phyloP scores from a whole-genome alignment of 305 asterid genomes.

The Plantago rigida region DNA sequence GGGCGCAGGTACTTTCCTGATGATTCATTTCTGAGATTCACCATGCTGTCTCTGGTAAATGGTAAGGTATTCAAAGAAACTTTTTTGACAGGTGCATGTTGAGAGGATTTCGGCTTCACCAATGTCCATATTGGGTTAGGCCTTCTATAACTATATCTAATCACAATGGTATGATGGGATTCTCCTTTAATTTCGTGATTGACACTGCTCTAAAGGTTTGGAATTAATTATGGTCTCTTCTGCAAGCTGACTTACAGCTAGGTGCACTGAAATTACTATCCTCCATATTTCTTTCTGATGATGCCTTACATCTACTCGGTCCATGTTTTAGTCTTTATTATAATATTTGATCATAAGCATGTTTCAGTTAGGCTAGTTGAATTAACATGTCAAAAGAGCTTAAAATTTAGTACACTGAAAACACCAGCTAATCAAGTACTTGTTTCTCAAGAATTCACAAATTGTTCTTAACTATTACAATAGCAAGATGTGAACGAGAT shows the following conservation, averaged over 20 bases:
- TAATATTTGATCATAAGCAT: no score
- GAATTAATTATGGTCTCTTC: slow-evolving; percentile 2
- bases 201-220: slow-evolving; percentile 11
- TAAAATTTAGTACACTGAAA: no score
- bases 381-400: no score
- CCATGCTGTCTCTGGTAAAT: slow-evolving; percentile 20
- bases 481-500: no score
- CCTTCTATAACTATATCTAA: slow-evolving; percentile 79
- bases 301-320: no score
- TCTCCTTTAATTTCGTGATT: slow-evolving; percentile 17
- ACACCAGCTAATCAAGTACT: no score
- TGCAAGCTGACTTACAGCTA: background rate
- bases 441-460: no score
- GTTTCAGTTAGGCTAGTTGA: no score
- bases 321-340: no score
- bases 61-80: slow-evolving; percentile 27
- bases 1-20: slow-evolving; percentile 92
- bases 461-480: no score
- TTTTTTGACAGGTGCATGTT: slow-evolving; percentile 75
- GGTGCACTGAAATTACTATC: no score
- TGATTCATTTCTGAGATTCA: slow-evolving; percentile 29
- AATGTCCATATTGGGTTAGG: slow-evolving; percentile 92
- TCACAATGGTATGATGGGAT: slow-evolving; percentile 59
- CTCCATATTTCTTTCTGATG: no score
- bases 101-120: slow-evolving; percentile 87